These are phyloP conservation scores for Endotrypanum monterogeii DNA, from an alignment of 208 protist genomes.

Conservation along the genomic window DNA sequence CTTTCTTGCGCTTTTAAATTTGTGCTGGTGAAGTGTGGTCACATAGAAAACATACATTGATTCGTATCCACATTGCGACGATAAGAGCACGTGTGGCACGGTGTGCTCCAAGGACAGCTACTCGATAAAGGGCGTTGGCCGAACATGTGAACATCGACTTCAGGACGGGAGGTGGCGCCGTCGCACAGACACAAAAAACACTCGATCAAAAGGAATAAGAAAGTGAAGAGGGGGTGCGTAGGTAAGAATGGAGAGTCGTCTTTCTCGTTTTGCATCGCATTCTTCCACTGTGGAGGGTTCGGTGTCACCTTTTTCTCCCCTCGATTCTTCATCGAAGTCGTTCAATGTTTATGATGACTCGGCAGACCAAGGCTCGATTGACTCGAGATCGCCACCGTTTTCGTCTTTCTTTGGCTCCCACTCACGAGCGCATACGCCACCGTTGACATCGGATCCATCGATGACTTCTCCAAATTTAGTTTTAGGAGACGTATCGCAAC, in stretches of 20 bases:
- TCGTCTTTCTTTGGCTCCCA: not conserved
- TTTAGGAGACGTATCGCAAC: not conserved
- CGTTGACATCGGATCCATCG: not conserved
- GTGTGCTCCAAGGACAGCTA: not conserved
- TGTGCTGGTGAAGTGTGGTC: no score
- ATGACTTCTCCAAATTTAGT: not conserved
- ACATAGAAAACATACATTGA: not conserved
- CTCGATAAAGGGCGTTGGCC: not conserved
- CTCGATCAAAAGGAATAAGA: not conserved
- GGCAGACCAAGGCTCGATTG: constrained; percentile 2
- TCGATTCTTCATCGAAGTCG: not conserved
- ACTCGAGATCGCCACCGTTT: not conserved
- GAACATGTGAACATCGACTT: not conserved
- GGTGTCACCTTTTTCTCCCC: constrained; percentile 3
- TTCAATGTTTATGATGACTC: not conserved
- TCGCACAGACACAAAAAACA: not conserved
- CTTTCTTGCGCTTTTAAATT: no score
- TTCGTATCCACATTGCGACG: not conserved
- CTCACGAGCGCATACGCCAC: not conserved
- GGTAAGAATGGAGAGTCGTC: not conserved
- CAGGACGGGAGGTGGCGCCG: no score
- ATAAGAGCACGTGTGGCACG: not conserved
- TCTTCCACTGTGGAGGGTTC: not conserved
- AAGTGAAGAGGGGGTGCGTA: not conserved
- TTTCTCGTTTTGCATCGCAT: not conserved